phyloP scores from a whole-genome alignment of 208 protist species.

The Pavlovales sp. region DNA sequence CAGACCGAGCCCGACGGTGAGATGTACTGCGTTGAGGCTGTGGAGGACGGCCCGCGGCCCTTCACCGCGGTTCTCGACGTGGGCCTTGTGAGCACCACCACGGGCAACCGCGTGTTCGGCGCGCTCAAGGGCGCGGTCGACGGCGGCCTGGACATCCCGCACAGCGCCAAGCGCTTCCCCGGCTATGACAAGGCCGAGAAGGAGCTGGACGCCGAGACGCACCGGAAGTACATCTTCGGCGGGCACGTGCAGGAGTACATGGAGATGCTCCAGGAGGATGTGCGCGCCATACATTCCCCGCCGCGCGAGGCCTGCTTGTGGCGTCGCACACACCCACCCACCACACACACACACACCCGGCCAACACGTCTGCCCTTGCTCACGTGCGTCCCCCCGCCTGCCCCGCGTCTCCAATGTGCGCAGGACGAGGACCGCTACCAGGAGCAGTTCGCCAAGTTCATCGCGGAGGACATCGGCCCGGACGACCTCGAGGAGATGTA shows the following conservation, averaged over 20 bases:
- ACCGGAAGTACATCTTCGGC: conserved; percentile 89
- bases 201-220: conserved; percentile 75
- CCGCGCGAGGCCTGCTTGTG: too few species aligned
- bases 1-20: conserved; percentile 77
- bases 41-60: conserved; percentile 70
- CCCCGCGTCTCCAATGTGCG: conserved; percentile 33
- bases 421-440: conserved; percentile 80
- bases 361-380: conserved; percentile 67
- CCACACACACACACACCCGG: too few species aligned
- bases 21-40: conserved; percentile 38
- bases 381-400: neutral
- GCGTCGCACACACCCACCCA: too few species aligned
- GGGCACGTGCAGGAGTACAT: conserved; percentile 97
- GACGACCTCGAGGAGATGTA: conserved; percentile 90
- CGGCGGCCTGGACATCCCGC: conserved; percentile 91
- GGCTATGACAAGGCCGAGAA: conserved; percentile 84
- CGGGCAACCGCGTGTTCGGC: conserved; percentile 85
- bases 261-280: conserved; percentile 86
- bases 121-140: conserved; percentile 67
- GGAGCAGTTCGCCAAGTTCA: conserved; percentile 88
- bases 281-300: too few species aligned
- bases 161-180: conserved; percentile 88
- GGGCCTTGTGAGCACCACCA: conserved; percentile 91
- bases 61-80: conserved; percentile 96
- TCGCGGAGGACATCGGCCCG: conserved; percentile 77